phyloP scores from a whole-genome alignment of 352 stramenopile genomes.

The Globisporangium irregulare region DNA sequence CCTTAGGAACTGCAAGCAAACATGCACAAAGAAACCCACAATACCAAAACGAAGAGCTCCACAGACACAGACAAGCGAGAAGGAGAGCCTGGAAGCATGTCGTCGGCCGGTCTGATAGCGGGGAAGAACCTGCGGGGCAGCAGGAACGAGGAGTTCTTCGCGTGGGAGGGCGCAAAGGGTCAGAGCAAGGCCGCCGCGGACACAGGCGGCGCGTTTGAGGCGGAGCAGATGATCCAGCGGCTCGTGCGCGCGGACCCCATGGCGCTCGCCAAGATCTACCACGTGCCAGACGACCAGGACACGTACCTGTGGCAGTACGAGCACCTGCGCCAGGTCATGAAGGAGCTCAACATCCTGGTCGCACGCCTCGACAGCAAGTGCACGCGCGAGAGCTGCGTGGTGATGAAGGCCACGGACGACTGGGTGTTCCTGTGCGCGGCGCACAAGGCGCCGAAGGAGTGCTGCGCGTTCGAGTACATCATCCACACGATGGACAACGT shows the following conservation, averaged over 20 bases:
- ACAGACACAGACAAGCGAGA: background rate
- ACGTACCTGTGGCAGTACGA: constrained; percentile 87
- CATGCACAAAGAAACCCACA: background rate
- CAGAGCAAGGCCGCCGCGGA: constrained; percentile 18
- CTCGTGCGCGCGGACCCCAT: constrained; percentile 60
- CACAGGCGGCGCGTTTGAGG: constrained; percentile 56
- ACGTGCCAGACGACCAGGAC: constrained; percentile 74
- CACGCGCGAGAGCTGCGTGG: constrained; percentile 63
- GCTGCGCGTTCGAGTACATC: constrained; percentile 86
- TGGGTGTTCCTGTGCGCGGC: constrained; percentile 86
- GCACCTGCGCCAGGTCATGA: constrained; percentile 81
- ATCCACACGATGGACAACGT: constrained; percentile 87
- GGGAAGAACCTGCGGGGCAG: constrained; percentile 76
- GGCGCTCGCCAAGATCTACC: constrained; percentile 61
- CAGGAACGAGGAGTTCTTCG: constrained; percentile 80
- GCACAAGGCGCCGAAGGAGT: constrained; percentile 78
- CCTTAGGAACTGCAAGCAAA: background rate
- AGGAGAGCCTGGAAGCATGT: constrained; percentile 19
- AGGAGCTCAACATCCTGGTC: constrained; percentile 79
- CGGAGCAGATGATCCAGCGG: constrained; percentile 77
- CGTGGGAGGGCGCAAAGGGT: constrained; percentile 42
- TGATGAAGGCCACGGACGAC: constrained; percentile 86
- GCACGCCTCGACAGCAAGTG: constrained; percentile 58
- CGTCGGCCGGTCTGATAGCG: constrained; percentile 31
- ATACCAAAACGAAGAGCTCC: background rate